Evolutionary conservation across 345 rosid genomes (phyloP).

Genomic region (Erucastrum elatum): DNA sequence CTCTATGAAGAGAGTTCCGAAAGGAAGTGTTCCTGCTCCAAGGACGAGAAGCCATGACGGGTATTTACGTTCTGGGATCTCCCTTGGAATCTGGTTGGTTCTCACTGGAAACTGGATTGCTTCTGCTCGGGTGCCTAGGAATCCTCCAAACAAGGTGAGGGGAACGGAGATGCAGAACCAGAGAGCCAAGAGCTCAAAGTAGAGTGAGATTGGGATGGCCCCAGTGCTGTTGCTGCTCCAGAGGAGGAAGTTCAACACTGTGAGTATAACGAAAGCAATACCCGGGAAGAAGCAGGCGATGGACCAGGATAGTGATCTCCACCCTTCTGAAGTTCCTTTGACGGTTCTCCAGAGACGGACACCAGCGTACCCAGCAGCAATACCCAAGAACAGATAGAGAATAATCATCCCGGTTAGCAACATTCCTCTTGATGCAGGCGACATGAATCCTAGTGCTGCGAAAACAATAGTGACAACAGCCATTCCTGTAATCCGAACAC

Average conservation of each 20-base stretch:
- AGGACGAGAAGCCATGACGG: slow-evolving; percentile 89
- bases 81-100: slow-evolving; percentile 81
- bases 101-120: slow-evolving; percentile 64
- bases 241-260: slow-evolving; percentile 66
- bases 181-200: slow-evolving; percentile 64
- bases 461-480: slow-evolving; percentile 69
- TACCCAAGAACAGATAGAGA: slow-evolving; percentile 76
- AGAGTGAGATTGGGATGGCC: slow-evolving; percentile 74
- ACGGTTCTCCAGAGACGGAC: slow-evolving; percentile 73
- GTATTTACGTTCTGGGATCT: slow-evolving; percentile 78
- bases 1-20: slow-evolving; percentile 77
- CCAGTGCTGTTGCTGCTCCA: slow-evolving; percentile 82
- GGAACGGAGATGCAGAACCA: slow-evolving; percentile 91
- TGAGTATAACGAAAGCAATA: slow-evolving; percentile 70
- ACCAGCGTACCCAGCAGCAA: slow-evolving; percentile 68
- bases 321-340: slow-evolving; percentile 75
- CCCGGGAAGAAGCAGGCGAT: slow-evolving; percentile 84
- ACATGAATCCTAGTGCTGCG: slow-evolving; percentile 82
- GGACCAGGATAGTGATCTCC: slow-evolving; percentile 74
- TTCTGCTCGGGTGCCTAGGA: slow-evolving; percentile 66
- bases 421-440: slow-evolving; percentile 91
- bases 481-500: slow-evolving; percentile 82
- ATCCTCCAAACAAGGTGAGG: slow-evolving; percentile 76
- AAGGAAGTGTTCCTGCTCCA: slow-evolving; percentile 85
- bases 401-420: slow-evolving; percentile 78